Evolutionary conservation across 192 early-diverging fungal species (phyloP).

Genomic region (Gryganskiella cystojenkinii): DNA sequence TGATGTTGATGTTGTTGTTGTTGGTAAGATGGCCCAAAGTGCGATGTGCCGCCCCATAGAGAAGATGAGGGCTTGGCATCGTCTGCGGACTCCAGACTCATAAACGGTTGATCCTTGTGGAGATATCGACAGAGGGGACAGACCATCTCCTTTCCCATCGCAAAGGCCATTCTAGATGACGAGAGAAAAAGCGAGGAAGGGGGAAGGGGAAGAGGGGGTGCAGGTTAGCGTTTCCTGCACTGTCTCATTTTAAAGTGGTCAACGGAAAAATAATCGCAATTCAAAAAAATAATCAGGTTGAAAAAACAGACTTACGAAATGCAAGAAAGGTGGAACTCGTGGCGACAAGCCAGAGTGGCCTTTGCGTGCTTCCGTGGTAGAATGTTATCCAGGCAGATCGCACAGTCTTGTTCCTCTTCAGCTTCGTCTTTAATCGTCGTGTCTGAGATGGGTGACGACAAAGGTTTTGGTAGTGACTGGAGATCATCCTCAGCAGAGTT

Average conservation of each 20-base stretch:
- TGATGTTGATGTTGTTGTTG: not conserved
- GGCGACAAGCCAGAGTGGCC: slow-evolving; percentile 43
- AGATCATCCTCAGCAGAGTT: not conserved
- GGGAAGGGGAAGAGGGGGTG: not conserved
- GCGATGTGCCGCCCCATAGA: too few relatives aligned
- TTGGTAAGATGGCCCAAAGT: too few relatives aligned
- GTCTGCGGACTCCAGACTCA: slow-evolving; percentile 22
- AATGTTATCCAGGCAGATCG: slow-evolving; percentile 45
- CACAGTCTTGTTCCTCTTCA: slow-evolving; percentile 25
- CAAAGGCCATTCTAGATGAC: slow-evolving; percentile 34
- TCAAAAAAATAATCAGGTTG: too few relatives aligned
- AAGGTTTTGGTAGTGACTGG: not conserved
- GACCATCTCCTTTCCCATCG: slow-evolving; percentile 50
- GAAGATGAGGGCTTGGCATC: slow-evolving; percentile 5
- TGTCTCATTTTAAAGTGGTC: too few relatives aligned
- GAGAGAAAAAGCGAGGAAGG: not conserved
- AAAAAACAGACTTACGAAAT: slow-evolving; percentile 55
- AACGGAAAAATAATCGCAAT: too few relatives aligned
- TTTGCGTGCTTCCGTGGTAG: slow-evolving; percentile 43
- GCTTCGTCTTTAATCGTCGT: too few relatives aligned
- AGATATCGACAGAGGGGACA: slow-evolving; percentile 47
- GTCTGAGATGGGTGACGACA: too few relatives aligned
- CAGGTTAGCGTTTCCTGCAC: too few relatives aligned
- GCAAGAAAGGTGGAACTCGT: slow-evolving; percentile 52
- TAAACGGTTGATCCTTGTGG: slow-evolving; percentile 51